Evolutionary conservation across 352 stramenopile genomes (phyloP).

Genomic region (Phytophthora idaei): DNA sequence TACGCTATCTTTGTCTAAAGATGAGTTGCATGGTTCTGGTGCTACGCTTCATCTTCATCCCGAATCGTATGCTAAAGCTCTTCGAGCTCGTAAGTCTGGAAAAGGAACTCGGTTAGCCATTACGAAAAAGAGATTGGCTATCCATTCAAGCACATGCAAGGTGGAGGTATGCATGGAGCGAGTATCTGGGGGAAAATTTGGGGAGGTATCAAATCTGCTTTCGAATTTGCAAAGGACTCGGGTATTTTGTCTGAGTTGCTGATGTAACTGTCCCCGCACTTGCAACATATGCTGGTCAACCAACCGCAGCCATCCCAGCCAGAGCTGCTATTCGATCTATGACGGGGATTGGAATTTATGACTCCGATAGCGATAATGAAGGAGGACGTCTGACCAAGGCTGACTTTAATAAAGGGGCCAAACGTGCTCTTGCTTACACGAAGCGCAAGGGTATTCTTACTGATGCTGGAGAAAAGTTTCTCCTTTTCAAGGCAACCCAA

Average conservation of each 20-base stretch:
- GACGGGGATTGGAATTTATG: not conserved
- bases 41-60: slow-evolving; percentile 5
- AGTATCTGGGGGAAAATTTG: not conserved
- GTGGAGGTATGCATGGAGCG: not conserved
- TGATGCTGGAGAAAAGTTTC: slow-evolving; percentile 6
- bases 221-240: not conserved
- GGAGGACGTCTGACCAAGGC: not conserved
- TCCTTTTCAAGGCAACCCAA: slow-evolving; percentile 8
- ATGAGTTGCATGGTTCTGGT: not conserved
- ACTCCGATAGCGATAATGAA: not conserved
- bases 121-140: too few relatives aligned
- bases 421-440: not conserved
- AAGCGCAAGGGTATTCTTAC: slow-evolving; percentile 16
- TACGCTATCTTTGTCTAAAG: slow-evolving; percentile 5
- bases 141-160: too few relatives aligned
- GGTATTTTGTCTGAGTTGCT: not conserved
- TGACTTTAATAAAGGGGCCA: slow-evolving; percentile 5
- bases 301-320: not conserved
- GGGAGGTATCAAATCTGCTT: not conserved
- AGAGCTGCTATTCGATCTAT: not conserved
- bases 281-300: not conserved
- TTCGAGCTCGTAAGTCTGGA: not conserved
- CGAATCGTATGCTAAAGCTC: not conserved
- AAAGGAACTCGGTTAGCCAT: not conserved
- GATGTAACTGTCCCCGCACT: not conserved